Evolutionary conservation across 139 green algal genomes (phyloP).

Genomic region (Chlorella ohadii): DNA sequence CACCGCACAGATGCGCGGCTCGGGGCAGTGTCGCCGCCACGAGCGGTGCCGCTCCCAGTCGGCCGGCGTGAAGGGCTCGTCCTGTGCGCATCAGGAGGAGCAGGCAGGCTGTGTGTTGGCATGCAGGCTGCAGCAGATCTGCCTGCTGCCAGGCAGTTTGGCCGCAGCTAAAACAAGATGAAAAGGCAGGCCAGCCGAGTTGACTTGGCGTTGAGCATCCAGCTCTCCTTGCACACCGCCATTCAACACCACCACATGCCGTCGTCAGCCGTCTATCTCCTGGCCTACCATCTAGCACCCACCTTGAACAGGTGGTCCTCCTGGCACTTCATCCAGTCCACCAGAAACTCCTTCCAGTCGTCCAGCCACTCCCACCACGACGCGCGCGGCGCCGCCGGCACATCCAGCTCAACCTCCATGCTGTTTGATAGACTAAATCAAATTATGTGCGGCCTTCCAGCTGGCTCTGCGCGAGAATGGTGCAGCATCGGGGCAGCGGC

Average conservation of each 20-base stretch:
- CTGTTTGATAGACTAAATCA: not conserved
- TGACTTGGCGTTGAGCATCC: no score
- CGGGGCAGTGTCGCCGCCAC: conserved; percentile 34
- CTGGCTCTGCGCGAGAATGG: no score
- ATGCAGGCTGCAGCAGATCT: no score
- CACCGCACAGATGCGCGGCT: conserved; percentile 30
- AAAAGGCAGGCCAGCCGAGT: no score
- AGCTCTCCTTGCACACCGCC: no score
- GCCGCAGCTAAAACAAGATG: no score
- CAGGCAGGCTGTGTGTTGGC: not conserved
- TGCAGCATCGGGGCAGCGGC: no score
- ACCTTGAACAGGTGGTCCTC: conserved; percentile 20
- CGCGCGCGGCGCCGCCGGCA: not conserved
- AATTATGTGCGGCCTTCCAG: no score
- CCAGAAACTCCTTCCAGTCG: conserved; percentile 11
- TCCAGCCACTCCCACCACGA: not conserved
- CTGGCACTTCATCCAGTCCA: conserved; percentile 14
- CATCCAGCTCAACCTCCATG: conserved; percentile 32
- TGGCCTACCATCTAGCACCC: not conserved
- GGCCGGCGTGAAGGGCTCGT: conserved; percentile 5
- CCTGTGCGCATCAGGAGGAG: not conserved
- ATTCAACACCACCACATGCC: no score
- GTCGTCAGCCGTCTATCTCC: not conserved
- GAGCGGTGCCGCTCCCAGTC: conserved; percentile 33
- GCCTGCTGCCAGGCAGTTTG: no score